phyloP scores from a whole-genome alignment of 768 basidiomycete genomes.

The Lentinula edodes region DNA sequence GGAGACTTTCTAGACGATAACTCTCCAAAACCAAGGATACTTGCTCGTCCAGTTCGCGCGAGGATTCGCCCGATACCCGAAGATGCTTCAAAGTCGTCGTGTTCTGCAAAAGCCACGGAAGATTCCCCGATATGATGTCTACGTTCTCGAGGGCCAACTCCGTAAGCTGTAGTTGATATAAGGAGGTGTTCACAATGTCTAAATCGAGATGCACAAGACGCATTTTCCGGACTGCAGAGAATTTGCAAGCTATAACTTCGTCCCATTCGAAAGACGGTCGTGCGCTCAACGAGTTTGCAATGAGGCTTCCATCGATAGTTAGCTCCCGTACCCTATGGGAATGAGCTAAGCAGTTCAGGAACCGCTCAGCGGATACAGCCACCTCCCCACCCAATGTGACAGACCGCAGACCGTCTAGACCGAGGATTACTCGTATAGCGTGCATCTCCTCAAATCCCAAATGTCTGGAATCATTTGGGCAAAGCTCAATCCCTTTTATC shows the following conservation, averaged over 20 bases:
- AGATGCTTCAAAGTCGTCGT: slow-evolving; percentile 30
- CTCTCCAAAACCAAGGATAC: slow-evolving; percentile 32
- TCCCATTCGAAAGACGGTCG: slow-evolving; percentile 49
- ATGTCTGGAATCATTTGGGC: slow-evolving; percentile 20
- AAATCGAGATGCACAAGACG: slow-evolving; percentile 39
- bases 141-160: slow-evolving; percentile 41
- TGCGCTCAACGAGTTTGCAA: slow-evolving; percentile 18
- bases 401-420: slow-evolving; percentile 33
- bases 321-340: slow-evolving; percentile 36
- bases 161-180: slow-evolving; percentile 28
- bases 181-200: slow-evolving; percentile 30
- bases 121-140: slow-evolving; percentile 31
- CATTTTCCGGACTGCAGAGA: slow-evolving; percentile 37
- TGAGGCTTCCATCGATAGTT: slow-evolving; percentile 40
- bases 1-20: slow-evolving; percentile 36
- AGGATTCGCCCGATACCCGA: slow-evolving; percentile 26
- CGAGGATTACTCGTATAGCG: slow-evolving; percentile 37
- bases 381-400: slow-evolving; percentile 45
- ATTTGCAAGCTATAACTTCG: slow-evolving; percentile 39
- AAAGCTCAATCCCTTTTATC: slow-evolving; percentile 36
- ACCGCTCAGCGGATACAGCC: slow-evolving; percentile 40
- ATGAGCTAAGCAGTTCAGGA: slow-evolving; percentile 35
- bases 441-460: slow-evolving; percentile 23
- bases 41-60: slow-evolving; percentile 33
- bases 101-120: slow-evolving; percentile 33